Percentiles rank a stretch among this genome's conserved stretches.
Conservation (phyloP, 2,329 filamentous ascomycete genomes). For the Leptographium wingfieldii region DNA sequence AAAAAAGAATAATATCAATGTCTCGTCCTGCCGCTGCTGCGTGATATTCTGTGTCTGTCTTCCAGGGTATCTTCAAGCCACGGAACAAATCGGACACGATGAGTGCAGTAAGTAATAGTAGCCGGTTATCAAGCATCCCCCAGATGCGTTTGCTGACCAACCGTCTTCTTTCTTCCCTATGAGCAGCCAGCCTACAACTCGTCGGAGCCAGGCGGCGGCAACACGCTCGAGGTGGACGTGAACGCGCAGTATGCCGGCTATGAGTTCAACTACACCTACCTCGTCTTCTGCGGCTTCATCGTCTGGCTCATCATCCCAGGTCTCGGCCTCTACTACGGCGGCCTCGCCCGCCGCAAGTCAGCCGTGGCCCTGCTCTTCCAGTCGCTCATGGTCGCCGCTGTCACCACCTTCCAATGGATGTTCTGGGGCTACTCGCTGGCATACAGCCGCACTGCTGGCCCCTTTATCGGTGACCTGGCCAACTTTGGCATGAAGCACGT, state of each 20-base stretch:
- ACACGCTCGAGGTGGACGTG: slow-evolving; percentile 15
- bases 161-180: background rate
- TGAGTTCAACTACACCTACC: slow-evolving; percentile 50
- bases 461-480: slow-evolving; percentile 49
- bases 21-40: background rate
- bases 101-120: background rate
- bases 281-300: slow-evolving; percentile 44
- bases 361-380: slow-evolving; percentile 51
- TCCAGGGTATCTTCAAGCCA: background rate
- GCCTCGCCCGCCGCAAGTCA: slow-evolving; percentile 49
- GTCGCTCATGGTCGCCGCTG: slow-evolving; percentile 37
- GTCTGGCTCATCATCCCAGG: slow-evolving; percentile 57
- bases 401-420: slow-evolving; percentile 44
- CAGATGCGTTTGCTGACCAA: background rate
- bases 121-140: too few relatives aligned
- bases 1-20: background rate
- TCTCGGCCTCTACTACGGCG: slow-evolving; percentile 52
- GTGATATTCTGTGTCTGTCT: background rate
- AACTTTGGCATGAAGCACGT: slow-evolving; percentile 52
- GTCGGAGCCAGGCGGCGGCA: slow-evolving; percentile 15
- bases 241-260: slow-evolving; percentile 43
- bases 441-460: slow-evolving; percentile 44
- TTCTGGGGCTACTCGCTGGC: slow-evolving; percentile 55
- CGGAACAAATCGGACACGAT: background rate
- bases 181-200: slow-evolving; percentile 6